These are phyloP conservation scores for Exophiala bonariae DNA, from an alignment of 2,329 filamentous ascomycete species.

Conservation along the genomic window DNA sequence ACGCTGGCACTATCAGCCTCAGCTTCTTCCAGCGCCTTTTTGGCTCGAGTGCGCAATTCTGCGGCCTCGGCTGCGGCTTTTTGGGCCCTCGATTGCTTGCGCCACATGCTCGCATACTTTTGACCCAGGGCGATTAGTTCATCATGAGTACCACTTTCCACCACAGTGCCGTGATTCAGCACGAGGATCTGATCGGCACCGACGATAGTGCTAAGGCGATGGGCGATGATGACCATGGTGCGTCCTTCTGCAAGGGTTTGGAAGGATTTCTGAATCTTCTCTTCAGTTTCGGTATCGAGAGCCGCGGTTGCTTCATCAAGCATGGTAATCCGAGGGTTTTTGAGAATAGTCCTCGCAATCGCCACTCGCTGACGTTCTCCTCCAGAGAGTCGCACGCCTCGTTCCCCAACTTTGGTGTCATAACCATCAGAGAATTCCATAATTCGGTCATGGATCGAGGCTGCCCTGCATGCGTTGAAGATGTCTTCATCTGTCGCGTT, in stretches of 20 bases:
- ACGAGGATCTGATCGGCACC: conserved; percentile 84
- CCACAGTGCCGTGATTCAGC: conserved; percentile 71
- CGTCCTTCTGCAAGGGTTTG: conserved; percentile 78
- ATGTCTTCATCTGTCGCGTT: conserved; percentile 78
- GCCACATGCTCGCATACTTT: conserved; percentile 83
- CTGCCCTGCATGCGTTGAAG: conserved; percentile 76
- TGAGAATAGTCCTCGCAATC: conserved; percentile 89
- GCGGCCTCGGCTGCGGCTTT: conserved; percentile 64
- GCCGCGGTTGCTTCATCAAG: conserved; percentile 92
- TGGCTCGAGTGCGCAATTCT: conserved; percentile 43
- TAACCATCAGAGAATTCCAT: conserved; percentile 85
- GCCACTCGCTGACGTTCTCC: conserved; percentile 93
- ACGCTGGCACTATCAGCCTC: conserved; percentile 50
- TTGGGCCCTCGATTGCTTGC: conserved; percentile 80
- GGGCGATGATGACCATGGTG: conserved; percentile 93
- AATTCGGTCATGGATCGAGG: conserved; percentile 91
- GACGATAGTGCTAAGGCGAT: conserved; percentile 82
- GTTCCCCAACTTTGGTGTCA: conserved; percentile 85
- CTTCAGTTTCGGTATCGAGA: conserved; percentile 86
- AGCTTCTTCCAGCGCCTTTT: conserved; percentile 38
- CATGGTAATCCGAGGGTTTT: conserved; percentile 88
- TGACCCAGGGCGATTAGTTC: conserved; percentile 70
- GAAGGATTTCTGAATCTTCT: conserved; percentile 86
- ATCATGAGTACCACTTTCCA: conserved; percentile 76
- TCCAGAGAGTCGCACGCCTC: conserved; percentile 80